A percentile compares a stretch with the other conserved stretches of the same genome.
phyloP scores from a whole-genome alignment of 2,329 filamentous ascomycete genomes.

The Trichoderma pleuroti region DNA sequence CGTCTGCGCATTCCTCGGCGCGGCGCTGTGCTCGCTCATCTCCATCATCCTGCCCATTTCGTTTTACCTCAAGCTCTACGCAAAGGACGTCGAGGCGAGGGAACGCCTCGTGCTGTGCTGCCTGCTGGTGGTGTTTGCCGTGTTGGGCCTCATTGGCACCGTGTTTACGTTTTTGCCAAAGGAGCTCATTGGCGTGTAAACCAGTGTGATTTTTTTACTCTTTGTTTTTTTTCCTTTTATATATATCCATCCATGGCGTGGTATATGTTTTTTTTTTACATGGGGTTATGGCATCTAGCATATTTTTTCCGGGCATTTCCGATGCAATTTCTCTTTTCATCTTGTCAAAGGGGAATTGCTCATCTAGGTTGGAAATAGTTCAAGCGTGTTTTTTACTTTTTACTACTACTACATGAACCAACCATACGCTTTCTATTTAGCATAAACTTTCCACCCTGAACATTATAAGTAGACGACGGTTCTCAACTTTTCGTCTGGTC shows the following conservation, averaged over 20 bases:
- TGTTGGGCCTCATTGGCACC: conserved; percentile 73
- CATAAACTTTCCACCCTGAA: neutral
- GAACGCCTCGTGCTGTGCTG: conserved; percentile 67
- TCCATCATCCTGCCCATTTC: conserved; percentile 84
- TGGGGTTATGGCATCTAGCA: neutral
- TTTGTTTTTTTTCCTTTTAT: neutral
- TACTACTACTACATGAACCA: no score
- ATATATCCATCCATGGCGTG: neutral
- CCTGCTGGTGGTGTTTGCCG: conserved; percentile 65
- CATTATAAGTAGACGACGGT: neutral
- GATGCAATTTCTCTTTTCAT: neutral
- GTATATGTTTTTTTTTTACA: neutral
- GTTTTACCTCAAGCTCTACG: conserved; percentile 89
- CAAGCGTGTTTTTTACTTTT: neutral
- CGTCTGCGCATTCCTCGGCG: conserved; percentile 88
- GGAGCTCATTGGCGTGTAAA: conserved; percentile 59
- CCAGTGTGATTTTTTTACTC: neutral
- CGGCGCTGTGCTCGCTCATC: conserved; percentile 86
- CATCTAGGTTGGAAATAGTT: neutral
- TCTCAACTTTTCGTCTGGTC: neutral
- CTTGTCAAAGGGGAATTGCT: neutral
- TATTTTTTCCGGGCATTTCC: neutral
- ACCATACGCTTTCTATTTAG: no score
- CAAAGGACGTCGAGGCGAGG: conserved; percentile 58
- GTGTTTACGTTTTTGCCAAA: conserved; percentile 86